Evolutionary conservation across 225 moss, liverwort and hornwort genomes (phyloP).

Genomic region (Polytrichum formosum): DNA sequence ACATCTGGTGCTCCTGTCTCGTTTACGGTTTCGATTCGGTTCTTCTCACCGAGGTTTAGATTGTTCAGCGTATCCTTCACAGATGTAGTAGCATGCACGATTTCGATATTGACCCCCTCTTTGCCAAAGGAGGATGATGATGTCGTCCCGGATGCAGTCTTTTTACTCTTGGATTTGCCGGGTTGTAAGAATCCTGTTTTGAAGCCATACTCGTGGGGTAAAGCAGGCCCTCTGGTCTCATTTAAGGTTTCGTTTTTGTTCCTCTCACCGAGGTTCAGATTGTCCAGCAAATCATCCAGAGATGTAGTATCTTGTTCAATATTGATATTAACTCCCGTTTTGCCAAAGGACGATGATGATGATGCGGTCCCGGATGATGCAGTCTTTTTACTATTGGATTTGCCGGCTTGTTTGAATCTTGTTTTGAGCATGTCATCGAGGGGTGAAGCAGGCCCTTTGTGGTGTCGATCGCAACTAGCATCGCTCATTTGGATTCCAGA

Average conservation of each 20-base stretch:
- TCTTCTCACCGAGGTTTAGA: slow-evolving; percentile 1
- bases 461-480: neutral
- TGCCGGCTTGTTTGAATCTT: neutral
- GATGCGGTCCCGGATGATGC: neutral
- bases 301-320: neutral
- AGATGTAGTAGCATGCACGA: neutral
- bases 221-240: slow-evolving; percentile 3
- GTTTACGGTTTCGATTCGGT: neutral
- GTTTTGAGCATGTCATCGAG: slow-evolving; percentile 5
- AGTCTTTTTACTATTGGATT: neutral
- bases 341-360: slow-evolving; percentile 3
- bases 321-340: neutral
- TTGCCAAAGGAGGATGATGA: neutral
- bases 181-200: slow-evolving; percentile 2
- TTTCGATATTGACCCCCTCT: neutral
- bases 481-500: slow-evolving; percentile 1
- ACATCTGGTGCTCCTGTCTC: neutral
- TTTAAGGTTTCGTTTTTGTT: neutral
- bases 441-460: slow-evolving; percentile 6
- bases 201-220: neutral
- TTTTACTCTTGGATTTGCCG: slow-evolving; percentile 1
- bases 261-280: slow-evolving; percentile 3
- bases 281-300: neutral
- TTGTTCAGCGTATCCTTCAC: neutral
- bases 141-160: neutral